These are phyloP conservation scores for Cyberlindnera xylosilytica DNA, from an alignment of 805 yeast species.

Conservation along the genomic window DNA sequence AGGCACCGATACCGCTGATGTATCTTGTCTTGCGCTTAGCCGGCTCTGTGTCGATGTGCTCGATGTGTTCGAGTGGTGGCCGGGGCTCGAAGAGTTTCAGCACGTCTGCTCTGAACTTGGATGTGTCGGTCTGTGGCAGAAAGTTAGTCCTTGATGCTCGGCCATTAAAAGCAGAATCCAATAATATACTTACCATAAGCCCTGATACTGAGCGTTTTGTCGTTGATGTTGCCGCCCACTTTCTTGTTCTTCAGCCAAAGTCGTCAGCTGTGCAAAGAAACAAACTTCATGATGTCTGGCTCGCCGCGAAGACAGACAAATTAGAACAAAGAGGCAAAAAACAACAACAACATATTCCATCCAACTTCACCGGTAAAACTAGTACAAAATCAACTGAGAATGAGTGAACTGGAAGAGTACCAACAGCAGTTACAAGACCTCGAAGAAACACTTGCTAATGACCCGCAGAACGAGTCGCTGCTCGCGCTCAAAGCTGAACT, in stretches of 20 bases:
- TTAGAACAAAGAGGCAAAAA: no score
- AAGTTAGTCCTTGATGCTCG: no score
- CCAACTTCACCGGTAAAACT: not conserved
- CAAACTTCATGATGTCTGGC: no score
- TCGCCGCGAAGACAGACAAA: no score
- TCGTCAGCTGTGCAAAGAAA: no score
- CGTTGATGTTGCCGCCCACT: no score
- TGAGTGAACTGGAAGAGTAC: slow-evolving; percentile 23
- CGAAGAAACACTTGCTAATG: slow-evolving; percentile 14
- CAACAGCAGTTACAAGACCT: slow-evolving; percentile 17
- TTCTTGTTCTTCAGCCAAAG: no score
- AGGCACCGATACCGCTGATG: slow-evolving; percentile 20
- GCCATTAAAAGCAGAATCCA: no score
- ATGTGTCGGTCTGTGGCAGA: slow-evolving; percentile 27
- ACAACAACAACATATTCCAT: no score
- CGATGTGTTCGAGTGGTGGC: slow-evolving; percentile 21
- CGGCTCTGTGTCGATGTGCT: slow-evolving; percentile 22
- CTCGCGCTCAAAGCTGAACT: slow-evolving; percentile 17
- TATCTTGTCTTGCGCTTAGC: slow-evolving; percentile 15
- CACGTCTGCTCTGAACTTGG: slow-evolving; percentile 39
- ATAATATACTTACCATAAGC: no score
- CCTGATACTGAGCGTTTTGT: no score
- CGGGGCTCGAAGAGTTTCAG: slow-evolving; percentile 35
- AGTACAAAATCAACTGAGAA: not conserved
- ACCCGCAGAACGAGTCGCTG: slow-evolving; percentile 17